Evolutionary conservation across 2,329 filamentous ascomycete genomes (phyloP).

Genomic region (Pyrenophora teres): DNA sequence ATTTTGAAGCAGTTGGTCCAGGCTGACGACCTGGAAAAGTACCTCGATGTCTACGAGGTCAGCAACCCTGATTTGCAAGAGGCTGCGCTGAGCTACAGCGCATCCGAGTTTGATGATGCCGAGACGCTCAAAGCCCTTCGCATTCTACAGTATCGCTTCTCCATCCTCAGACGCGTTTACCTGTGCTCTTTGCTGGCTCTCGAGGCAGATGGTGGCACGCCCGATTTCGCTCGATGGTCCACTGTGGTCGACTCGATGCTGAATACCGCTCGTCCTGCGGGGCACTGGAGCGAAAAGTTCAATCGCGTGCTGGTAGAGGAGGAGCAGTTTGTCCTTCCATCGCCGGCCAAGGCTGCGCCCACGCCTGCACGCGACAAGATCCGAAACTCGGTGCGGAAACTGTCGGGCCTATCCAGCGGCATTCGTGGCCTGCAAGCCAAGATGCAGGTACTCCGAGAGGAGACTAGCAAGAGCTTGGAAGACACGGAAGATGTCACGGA

Average conservation of each 20-base stretch:
- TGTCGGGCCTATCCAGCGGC: conserved; percentile 85
- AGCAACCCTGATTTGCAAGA: conserved; percentile 54
- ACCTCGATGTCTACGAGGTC: conserved; percentile 72
- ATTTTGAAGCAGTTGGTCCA: conserved; percentile 75
- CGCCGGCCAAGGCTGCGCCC: conserved; percentile 62
- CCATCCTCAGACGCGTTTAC: conserved; percentile 80
- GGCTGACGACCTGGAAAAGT: conserved; percentile 83
- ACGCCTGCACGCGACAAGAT: conserved; percentile 81
- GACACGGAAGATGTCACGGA: conserved; percentile 71
- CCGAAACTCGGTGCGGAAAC: conserved; percentile 83
- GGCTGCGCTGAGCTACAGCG: conserved; percentile 59
- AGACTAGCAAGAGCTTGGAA: conserved; percentile 80
- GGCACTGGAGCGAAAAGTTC: conserved; percentile 67
- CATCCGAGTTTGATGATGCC: conserved; percentile 72
- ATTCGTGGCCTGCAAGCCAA: conserved; percentile 94
- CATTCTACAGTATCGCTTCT: conserved; percentile 68
- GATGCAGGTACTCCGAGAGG: conserved; percentile 86
- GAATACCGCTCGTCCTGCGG: conserved; percentile 65
- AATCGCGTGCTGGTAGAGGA: conserved; percentile 75
- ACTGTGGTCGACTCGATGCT: conserved; percentile 76
- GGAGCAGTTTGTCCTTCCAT: conserved; percentile 63
- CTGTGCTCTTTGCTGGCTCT: conserved; percentile 88
- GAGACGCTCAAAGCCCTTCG: conserved; percentile 81
- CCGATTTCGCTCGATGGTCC: conserved; percentile 79
- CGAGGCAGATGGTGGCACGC: conserved; percentile 76